These are phyloP conservation scores for Jatropha podagrica DNA, from an alignment of 441 rosid genomes.

Conservation along the genomic window DNA sequence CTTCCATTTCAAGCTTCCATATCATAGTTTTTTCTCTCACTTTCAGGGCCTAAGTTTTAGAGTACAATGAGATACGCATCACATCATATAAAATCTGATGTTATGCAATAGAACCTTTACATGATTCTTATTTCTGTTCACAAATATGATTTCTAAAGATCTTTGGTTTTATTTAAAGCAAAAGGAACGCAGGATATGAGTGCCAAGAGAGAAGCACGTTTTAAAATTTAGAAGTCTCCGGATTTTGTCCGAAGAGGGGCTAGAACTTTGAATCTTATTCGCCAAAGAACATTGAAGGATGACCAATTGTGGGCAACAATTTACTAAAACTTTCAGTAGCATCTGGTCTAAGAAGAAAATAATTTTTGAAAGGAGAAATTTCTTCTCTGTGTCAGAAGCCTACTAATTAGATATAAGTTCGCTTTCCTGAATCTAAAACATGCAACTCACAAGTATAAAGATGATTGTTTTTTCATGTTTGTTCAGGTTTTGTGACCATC, in stretches of 20 bases:
- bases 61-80: background rate
- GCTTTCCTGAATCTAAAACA: conserved; percentile 5
- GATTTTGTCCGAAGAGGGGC: background rate
- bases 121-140: background rate
- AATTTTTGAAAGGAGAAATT: background rate
- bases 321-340: background rate
- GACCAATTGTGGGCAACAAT: background rate
- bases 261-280: background rate
- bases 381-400: background rate
- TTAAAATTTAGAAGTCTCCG: background rate
- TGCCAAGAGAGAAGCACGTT: background rate
- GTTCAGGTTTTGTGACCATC: conserved; percentile 6
- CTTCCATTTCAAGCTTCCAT: background rate
- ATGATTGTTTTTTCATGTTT: conserved; percentile 4
- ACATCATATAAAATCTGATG: conserved; percentile 6
- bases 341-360: background rate
- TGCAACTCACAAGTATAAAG: background rate
- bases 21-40: background rate
- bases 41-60: background rate
- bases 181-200: background rate
- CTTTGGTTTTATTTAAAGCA: background rate
- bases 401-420: background rate
- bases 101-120: background rate
- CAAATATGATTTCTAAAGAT: background rate
- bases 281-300: background rate